Base-by-base conservation (phyloP, 75 land plant genomes). In the Sequoia sempervirens region DNA sequence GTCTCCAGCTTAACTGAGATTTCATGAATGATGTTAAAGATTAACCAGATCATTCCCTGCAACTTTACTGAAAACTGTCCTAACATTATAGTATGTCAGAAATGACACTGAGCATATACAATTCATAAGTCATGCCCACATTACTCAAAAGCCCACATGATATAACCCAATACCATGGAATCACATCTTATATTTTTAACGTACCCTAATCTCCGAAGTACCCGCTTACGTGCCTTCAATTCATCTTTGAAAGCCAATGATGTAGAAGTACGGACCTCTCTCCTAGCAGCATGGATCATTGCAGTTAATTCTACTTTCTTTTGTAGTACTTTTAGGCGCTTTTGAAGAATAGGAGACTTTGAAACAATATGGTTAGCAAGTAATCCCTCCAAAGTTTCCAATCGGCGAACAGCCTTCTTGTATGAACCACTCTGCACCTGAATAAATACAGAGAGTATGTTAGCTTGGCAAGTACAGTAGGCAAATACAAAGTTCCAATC, bases 181-280 rank as follows among this genome's bases (percentile, higher is more conserved):
- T n/a, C 23, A 15, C n/a, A 37, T 14, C 38, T 83, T 32, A 56
- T 9, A 80, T 32, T 81, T 50, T 53, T 1, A 18, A 81, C 84
- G 86, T 91, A 98, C 99, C 99, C 97, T 66, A 98, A 84, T 81
- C 97, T 90, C 30, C 99, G 89, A 20, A 98, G 94, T 68, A 95
- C 99, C 13, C 99, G 80, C 85, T 92, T 91, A 28, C 99, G 88
- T 36, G 97, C 93, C 85, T 93, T 98, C 23, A 98, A 88, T 83
- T 98, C 99, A 85, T 95, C 99, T 87, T 95, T 96, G 83, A 98
- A 98, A 14, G 96, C 97, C 83, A 98, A 86, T 75, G 90, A 88
- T 34, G 99, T 87, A 11, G 99, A 93, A 73, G 92, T 88, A 43
- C 95, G 97, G 88, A 96, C 89, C 81, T 89, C 85, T 85, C 84